Base-by-base conservation (phyloP, 1,284 basidiomycete genomes). In the Rhodotorula sp. region DNA sequence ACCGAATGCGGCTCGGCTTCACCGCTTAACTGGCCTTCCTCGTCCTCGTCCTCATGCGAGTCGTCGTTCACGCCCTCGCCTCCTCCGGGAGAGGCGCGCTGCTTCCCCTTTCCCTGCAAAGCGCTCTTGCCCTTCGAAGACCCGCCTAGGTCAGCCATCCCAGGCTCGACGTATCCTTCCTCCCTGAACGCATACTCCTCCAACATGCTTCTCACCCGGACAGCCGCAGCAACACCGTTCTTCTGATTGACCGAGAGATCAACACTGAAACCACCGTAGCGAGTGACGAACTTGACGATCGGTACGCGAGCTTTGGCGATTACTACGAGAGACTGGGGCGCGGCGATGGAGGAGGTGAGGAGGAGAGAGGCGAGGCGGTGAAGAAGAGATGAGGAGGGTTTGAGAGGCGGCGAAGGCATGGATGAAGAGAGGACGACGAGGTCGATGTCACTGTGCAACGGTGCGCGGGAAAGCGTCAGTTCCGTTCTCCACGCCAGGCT, bases 231-330 rank as follows among this genome's bases (percentile, higher is more conserved):
- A 63, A 97, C 82, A 20, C 94, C 94, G 76, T 92, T 94, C 19
- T 83, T 84, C 81, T 94, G 92, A 79, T 95, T 95, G 68, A 95
- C 83, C 76, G 90, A 92, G 76, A 96, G 91, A 77, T 97, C 94
- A 68, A 96, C 90, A 62, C 90, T 86, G 78, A 95, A 87, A 51
- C 86, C 80, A 67, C 84, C 89, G 72, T 85, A 85, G 2, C 83
- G 84, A 7, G 93, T 92, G 65, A 90, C 83, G 79, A 97, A 96
- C 81, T 97, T 98, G 81, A 97, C 84, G 82, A 11, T 86, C 82
- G 64, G 84, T 84, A 79, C 86, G 86, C 68, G 91, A n/a, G 77
- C 76, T 69, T 74, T 76, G 39, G 71, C 74, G 60, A 78, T 78
- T 46, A 77, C 73, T 54, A 73, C 64, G 63, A 76, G 67, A 19